Percentiles rank a stretch among this genome's conserved stretches.
These are phyloP conservation scores for Venturia aucupariae DNA, from an alignment of 2,329 filamentous ascomycete species.

Conservation along the genomic window DNA sequence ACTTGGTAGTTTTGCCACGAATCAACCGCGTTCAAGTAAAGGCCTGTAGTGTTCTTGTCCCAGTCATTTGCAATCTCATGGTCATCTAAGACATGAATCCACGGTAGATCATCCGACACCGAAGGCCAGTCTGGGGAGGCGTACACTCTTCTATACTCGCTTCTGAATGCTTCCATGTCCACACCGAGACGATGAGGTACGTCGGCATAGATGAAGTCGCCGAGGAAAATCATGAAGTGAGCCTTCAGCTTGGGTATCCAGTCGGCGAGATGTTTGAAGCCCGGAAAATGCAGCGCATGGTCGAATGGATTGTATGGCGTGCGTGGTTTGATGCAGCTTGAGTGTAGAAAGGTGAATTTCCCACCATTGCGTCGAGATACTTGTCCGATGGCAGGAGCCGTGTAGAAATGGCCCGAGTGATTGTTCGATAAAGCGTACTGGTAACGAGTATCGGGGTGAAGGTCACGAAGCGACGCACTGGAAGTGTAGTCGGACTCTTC, in stretches of 20 bases:
- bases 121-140: slow-evolving; percentile 83
- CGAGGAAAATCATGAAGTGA: slow-evolving; percentile 64
- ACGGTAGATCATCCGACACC: slow-evolving; percentile 29
- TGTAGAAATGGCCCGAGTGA: slow-evolving; percentile 70
- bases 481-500: slow-evolving; percentile 78
- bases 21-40: slow-evolving; percentile 71
- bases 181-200: slow-evolving; percentile 73
- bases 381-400: slow-evolving; percentile 62
- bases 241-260: slow-evolving; percentile 62
- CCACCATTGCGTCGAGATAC: slow-evolving; percentile 43
- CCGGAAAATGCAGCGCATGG: slow-evolving; percentile 73
- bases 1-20: slow-evolving; percentile 84
- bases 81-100: slow-evolving; percentile 76
- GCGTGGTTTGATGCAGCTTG: slow-evolving; percentile 83
- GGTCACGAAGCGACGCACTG: slow-evolving; percentile 55
- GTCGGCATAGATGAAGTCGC: slow-evolving; percentile 86
- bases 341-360: slow-evolving; percentile 81
- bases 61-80: slow-evolving; percentile 96
- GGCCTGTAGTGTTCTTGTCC: slow-evolving; percentile 69
- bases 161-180: slow-evolving; percentile 65
- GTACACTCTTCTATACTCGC: slow-evolving; percentile 93
- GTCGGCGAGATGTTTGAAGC: slow-evolving; percentile 66
- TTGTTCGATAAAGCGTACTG: slow-evolving; percentile 83
- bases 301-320: slow-evolving; percentile 83
- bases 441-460: slow-evolving; percentile 65